Conservation (phyloP, 306 rosid genomes). For the Parietaria judaica region DNA sequence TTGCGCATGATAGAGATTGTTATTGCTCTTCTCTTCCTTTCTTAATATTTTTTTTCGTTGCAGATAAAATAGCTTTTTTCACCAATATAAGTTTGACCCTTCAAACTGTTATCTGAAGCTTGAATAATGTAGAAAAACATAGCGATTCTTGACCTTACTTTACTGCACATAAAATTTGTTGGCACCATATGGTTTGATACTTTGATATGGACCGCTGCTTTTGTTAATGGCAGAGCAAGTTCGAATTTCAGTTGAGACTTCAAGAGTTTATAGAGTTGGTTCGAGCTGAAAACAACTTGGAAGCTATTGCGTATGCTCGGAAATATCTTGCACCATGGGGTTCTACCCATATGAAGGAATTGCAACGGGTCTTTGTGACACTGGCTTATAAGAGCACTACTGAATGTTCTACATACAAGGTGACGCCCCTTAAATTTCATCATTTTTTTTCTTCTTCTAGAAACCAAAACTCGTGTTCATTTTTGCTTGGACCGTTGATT, state of each 20-base stretch:
- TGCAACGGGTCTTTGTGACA: constrained; percentile 77
- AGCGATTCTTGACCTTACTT: background rate
- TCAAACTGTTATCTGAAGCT: no score
- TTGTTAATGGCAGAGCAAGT: constrained; percentile 57
- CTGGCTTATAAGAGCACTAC: constrained; percentile 81
- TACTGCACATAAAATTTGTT: constrained; percentile 1
- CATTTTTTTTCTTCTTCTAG: constrained; percentile 1
- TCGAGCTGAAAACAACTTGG: constrained; percentile 72
- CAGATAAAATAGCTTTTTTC: background rate
- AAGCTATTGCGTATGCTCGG: constrained; percentile 77
- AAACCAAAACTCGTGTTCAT: background rate
- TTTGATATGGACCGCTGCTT: constrained; percentile 26
- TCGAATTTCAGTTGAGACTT: constrained; percentile 92
- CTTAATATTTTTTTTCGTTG: background rate
- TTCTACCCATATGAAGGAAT: constrained; percentile 72
- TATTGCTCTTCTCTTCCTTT: background rate
- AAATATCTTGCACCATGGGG: constrained; percentile 92
- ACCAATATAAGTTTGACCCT: no score
- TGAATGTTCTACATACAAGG: constrained; percentile 81
- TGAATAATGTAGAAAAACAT: no score
- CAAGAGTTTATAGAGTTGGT: constrained; percentile 96
- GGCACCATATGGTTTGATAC: constrained; percentile 12
- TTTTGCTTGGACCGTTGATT: constrained; percentile 5
- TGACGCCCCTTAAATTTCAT: constrained; percentile 20
- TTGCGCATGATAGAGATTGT: background rate